Evolutionary conservation across 2,329 filamentous ascomycete species (phyloP).

Genomic region (Hymenoscyphus albidus): DNA sequence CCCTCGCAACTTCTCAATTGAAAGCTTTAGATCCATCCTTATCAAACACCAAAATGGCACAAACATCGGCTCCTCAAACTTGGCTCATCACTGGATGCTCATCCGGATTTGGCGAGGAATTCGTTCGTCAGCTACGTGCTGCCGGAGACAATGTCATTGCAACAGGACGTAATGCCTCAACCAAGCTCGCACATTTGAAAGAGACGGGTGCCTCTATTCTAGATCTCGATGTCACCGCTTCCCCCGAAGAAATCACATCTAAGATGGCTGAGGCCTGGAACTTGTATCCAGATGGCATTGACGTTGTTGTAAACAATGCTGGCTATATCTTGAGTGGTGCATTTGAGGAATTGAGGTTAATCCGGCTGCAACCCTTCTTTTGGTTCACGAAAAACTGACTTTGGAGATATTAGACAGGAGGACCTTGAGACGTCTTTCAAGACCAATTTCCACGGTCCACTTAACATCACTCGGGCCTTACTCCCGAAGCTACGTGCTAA

Average conservation of each 20-base stretch:
- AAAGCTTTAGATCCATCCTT: no score
- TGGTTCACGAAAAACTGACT: not conserved
- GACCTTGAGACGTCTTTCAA: constrained; percentile 36
- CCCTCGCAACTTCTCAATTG: no score
- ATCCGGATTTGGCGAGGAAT: constrained; percentile 19
- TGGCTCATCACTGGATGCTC: constrained; percentile 24
- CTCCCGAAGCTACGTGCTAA: constrained; percentile 44
- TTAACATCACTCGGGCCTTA: constrained; percentile 46
- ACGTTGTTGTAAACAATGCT: constrained; percentile 37
- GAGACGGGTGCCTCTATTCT: constrained; percentile 42
- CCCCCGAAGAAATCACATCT: constrained; percentile 36
- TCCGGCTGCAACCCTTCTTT: not conserved
- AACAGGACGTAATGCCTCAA: constrained; percentile 12
- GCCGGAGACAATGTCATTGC: constrained; percentile 18
- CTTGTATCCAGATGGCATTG: constrained; percentile 26
- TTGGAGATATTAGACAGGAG: constrained; percentile 8
- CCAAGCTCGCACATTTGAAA: constrained; percentile 40
- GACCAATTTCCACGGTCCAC: constrained; percentile 51
- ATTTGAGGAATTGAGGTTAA: constrained; percentile 30
- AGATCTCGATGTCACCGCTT: constrained; percentile 45
- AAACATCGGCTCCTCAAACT: constrained; percentile 10
- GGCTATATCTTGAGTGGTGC: constrained; percentile 25
- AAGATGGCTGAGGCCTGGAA: constrained; percentile 36
- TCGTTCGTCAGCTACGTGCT: constrained; percentile 11
- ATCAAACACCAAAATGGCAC: constrained; percentile 1